Evolutionary conservation across 2,329 filamentous ascomycete genomes (phyloP), one percentile per base, ranked within the genome.

Genomic region (Fusarium musae): DNA sequence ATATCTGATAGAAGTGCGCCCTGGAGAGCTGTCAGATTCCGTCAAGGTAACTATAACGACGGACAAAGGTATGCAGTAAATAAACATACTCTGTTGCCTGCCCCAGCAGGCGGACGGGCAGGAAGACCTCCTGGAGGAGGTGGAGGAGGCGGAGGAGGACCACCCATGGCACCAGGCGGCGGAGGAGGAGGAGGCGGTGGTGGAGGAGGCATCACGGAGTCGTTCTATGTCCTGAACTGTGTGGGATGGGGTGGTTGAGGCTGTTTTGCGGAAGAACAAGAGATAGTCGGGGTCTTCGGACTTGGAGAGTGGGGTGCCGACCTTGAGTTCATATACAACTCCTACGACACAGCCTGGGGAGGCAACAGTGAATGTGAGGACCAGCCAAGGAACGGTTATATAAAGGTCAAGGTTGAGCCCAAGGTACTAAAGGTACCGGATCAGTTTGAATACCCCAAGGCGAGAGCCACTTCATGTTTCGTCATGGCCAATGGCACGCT

Each of bases 1-100:
- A 99, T 99, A 82, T 98, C 96, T 79, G 90, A 88, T 49, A 98
- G 89, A 40, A 99, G 87, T 61, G 96, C 95, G 77, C 92, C 92
- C 96, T 98, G 32, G 23, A 23, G 34, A n/a, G 26, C 46, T n/a
- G 39, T 70, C 37, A 70, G 65, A 46, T 30, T 28, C 23, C 56
- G 28, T 57, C 19, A 34, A 28, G 17, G 16, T n/a, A n/a, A 34
- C 28, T 34, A 30, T 44, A 42, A 28, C 30, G 28, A 43, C 37
- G 26, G 39, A 42, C 36, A 30, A 37, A 47, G 21, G 37, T 40
- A 34, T 64, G 56, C 37, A 63, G 21, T 34, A 16, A 28, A 40
- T 8, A 23, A 39, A 64, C 90, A 78, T 87, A 95, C 93, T 83
- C 93, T 87, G 76, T 89, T 88, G 49, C 46, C 39, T 26, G 84